Evolutionary conservation across 495 filamentous ascomycete genomes (phyloP).

Genomic region (Polyplosphaeria fusca): DNA sequence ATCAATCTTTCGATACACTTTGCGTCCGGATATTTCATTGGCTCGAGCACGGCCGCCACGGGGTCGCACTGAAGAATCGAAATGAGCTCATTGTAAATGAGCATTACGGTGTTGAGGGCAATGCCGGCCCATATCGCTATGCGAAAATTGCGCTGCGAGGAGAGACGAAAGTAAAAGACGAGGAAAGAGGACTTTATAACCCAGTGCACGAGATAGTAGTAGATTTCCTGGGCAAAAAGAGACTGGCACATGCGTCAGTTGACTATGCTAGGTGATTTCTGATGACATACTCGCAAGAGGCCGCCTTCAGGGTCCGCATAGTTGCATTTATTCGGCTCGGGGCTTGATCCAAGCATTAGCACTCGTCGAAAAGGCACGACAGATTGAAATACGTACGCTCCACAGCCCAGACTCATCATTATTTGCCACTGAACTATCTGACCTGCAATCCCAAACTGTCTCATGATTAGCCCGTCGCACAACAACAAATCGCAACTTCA

Average conservation of each 20-base stretch:
- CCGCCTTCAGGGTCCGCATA: neutral
- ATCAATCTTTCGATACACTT: conserved; percentile 14
- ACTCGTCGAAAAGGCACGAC: neutral
- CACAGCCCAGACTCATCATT: conserved; percentile 13
- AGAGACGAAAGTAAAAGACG: conserved; percentile 21
- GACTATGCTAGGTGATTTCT: neutral
- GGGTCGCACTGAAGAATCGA: conserved; percentile 12
- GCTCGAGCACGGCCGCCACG: conserved; percentile 16
- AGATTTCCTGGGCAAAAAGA: conserved; percentile 19
- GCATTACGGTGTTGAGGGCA: conserved; percentile 9
- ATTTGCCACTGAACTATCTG: conserved; percentile 16
- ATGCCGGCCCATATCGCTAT: neutral
- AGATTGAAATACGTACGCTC: conserved; percentile 5
- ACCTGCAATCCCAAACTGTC: conserved; percentile 2
- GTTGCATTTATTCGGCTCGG: conserved; percentile 1
- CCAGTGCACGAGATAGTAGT: conserved; percentile 16
- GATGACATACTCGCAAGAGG: neutral
- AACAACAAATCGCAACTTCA: neutral
- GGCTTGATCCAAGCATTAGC: neutral
- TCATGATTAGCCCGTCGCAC: too few species aligned
- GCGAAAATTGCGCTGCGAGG: conserved; percentile 3
- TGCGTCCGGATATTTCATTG: conserved; percentile 12
- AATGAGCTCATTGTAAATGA: conserved; percentile 10
- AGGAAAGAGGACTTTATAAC: conserved; percentile 21
- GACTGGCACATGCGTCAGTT: too few species aligned